Base-by-base conservation (phyloP, 2,329 filamentous ascomycete genomes). In the Paecilomyces niveus region DNA sequence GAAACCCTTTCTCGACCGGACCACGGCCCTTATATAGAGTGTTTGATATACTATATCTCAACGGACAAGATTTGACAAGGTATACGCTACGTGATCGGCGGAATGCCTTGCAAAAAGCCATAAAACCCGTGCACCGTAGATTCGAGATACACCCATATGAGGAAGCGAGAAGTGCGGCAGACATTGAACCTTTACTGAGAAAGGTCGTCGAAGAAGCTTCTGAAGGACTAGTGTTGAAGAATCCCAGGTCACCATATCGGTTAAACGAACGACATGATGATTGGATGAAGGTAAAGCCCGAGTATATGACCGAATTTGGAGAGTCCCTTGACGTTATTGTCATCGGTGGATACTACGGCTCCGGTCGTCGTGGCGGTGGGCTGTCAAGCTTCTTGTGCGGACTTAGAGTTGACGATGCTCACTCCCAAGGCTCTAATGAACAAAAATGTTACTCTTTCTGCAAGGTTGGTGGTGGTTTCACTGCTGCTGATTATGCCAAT, bases 281-380 rank as follows among this genome's bases (percentile, higher is more conserved):
- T 73, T 99, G 94, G 94, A 88, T 97, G 76, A 99, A 99, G 72
- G 92, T 99, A 8, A 99, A 99, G 68, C 94, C 94, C 1, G 94
- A 99, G 63, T 99, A 99, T 73, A 97, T 97, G 92, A 87, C 87
- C 1, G 93, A 96, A 62, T 96, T 94, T 71, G 94, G 94, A 61
- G 93, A 97, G 74, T 90, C 89, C 0, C 84, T 99, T 3, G 94
- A 99, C 70, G 91, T 92, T 64, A 78, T 97, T 13, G 81, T 99
- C 15, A 85, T 99, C 56, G 94, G 93, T 57, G 94, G 91, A 8
- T 97, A 96, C 75, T 99, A 90, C 70, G 94, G 94, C 13, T 90
- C 89, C 31, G 94, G 94, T 0, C 85, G 84, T 58, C 85, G 94
- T 54, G 94, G 94, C 54, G 94, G 93, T 49, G 84, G 77, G 1